phyloP scores from a whole-genome alignment of 345 rosid genomes.

The Eucalyptus cladocalyx region DNA sequence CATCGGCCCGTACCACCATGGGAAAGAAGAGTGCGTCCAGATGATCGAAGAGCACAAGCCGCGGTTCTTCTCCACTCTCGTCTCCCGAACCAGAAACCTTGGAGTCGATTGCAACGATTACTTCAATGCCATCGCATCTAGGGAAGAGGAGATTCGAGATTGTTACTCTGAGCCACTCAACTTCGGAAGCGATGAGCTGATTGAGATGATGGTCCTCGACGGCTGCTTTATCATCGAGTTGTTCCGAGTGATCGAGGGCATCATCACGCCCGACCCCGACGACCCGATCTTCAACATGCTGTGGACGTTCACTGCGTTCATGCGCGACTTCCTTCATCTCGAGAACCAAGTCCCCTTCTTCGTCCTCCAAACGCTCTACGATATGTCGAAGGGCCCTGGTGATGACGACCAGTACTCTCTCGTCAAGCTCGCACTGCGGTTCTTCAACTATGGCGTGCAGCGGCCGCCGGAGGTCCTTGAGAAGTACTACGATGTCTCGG shows the following conservation, averaged over 20 bases:
- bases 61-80: slow-evolving; percentile 6
- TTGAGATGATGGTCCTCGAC: slow-evolving; percentile 44
- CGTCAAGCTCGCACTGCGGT: slow-evolving; percentile 12
- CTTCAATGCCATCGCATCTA: not conserved
- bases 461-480: not conserved
- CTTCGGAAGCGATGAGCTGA: not conserved
- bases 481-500: not conserved
- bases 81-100: not conserved
- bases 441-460: slow-evolving; percentile 21
- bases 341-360: slow-evolving; percentile 58
- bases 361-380: slow-evolving; percentile 19
- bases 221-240: slow-evolving; percentile 48
- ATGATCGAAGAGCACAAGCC: slow-evolving; percentile 45
- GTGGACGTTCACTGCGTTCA: slow-evolving; percentile 26
- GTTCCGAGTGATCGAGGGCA: slow-evolving; percentile 21
- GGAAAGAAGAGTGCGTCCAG: slow-evolving; percentile 5
- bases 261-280: slow-evolving; percentile 6
- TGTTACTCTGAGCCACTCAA: slow-evolving; percentile 20
- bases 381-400: not conserved
- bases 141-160: slow-evolving; percentile 13
- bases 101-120: not conserved
- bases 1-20: slow-evolving; percentile 17
- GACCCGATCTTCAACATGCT: slow-evolving; percentile 34
- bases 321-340: slow-evolving; percentile 30
- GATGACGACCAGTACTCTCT: not conserved